phyloP scores from a whole-genome alignment of 164 flowering plant species.

The Nelumbo lutea region DNA sequence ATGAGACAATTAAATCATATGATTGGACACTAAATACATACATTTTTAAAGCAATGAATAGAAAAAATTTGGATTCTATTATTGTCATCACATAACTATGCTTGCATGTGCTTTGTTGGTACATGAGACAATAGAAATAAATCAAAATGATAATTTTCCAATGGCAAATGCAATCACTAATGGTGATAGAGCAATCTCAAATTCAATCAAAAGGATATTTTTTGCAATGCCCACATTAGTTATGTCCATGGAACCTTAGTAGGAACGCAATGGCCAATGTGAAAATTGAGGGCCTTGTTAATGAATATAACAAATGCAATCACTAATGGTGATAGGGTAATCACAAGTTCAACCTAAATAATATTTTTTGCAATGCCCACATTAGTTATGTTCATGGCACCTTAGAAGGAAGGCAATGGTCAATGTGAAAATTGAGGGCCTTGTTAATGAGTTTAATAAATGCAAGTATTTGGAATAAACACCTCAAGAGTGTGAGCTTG shows the following conservation, averaged over 20 bases:
- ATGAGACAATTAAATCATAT: background rate
- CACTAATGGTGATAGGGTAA: background rate
- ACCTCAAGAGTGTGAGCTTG: background rate
- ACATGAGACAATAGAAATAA: background rate
- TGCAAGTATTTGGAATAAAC: background rate
- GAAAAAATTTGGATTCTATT: background rate
- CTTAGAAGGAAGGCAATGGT: background rate
- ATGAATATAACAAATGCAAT: background rate
- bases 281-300: background rate
- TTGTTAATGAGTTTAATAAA: background rate
- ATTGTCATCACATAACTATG: background rate
- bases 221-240: background rate
- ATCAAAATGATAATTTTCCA: too few species aligned
- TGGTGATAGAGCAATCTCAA: background rate
- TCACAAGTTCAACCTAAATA: background rate
- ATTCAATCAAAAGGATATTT: background rate
- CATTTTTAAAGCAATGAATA: background rate
- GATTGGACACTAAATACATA: background rate
- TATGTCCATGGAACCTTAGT: background rate
- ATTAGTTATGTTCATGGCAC: background rate
- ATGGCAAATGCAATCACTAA: background rate
- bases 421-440: background rate
- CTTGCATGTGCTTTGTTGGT: background rate
- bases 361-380: background rate
- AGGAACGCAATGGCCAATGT: background rate